Evolutionary conservation across 1,284 basidiomycete genomes (phyloP).

Genomic region (Heterobasidion parviporum): DNA sequence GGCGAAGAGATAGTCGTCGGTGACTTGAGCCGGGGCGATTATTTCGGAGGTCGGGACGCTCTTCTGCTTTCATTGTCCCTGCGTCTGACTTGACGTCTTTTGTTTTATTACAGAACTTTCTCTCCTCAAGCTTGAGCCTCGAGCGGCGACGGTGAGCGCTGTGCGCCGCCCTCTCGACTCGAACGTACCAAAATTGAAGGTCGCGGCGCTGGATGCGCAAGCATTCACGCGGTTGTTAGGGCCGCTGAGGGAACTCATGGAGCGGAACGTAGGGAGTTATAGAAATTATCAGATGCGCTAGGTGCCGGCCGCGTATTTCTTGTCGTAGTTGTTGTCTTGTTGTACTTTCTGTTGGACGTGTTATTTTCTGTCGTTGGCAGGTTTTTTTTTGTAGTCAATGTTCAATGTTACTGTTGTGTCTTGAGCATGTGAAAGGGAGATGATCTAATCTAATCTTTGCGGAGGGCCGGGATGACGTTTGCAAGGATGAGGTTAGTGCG

Average conservation of each 20-base stretch:
- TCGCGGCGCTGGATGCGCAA: conserved; percentile 88
- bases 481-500: neutral
- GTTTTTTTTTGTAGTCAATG: neutral
- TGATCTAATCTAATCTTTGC: neutral
- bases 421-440: neutral
- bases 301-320: neutral
- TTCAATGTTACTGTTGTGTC: neutral
- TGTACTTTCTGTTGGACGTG: neutral
- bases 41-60: conserved; percentile 83
- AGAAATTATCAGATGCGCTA: conserved; percentile 14
- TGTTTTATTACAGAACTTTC: conserved; percentile 57
- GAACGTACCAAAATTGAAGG: conserved; percentile 66
- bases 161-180: conserved; percentile 38
- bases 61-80: neutral
- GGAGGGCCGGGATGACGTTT: neutral
- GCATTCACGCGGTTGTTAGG: conserved; percentile 94
- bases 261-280: conserved; percentile 62
- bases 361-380: neutral
- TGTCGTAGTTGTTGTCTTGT: neutral
- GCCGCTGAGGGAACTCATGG: conserved; percentile 84
- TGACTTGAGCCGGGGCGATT: conserved; percentile 82
- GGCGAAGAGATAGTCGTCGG: conserved; percentile 58
- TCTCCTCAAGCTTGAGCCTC: conserved; percentile 76
- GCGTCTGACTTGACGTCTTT: conserved; percentile 3
- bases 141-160: conserved; percentile 92